Conservation (phyloP, 352 stramenopile genomes). For the Globisporangium uncinulatum region DNA sequence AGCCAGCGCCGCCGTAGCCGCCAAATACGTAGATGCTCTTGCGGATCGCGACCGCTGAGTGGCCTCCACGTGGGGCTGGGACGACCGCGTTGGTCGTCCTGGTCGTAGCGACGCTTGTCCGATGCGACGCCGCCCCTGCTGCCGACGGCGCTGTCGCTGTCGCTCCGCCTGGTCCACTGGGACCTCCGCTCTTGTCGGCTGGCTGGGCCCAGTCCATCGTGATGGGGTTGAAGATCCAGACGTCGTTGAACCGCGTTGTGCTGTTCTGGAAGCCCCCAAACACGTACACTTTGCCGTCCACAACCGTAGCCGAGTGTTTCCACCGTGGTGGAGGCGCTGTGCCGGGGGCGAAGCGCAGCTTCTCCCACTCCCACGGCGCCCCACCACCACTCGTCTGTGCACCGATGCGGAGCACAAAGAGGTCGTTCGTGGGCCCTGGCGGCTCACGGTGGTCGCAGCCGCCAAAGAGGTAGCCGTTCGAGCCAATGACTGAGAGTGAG, state of each 20-base stretch:
- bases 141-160: conserved; percentile 20
- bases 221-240: conserved; percentile 96
- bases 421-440: conserved; percentile 90
- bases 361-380: conserved; percentile 67
- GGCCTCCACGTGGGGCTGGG: conserved; percentile 84
- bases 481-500: conserved; percentile 88
- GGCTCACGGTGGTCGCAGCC: conserved; percentile 86
- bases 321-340: conserved; percentile 53
- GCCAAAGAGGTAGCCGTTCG: conserved; percentile 91
- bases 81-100: conserved; percentile 24
- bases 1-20: conserved; percentile 92
- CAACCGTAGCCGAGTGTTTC: conserved; percentile 89
- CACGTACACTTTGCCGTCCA: conserved; percentile 88
- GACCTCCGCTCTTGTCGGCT: conserved; percentile 31
- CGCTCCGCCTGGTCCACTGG: no score
- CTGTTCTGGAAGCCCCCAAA: conserved; percentile 94
- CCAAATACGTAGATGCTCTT: conserved; percentile 91
- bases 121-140: conserved; percentile 24
- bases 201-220: conserved; percentile 90
- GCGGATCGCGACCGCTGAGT: conserved; percentile 85
- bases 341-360: conserved; percentile 32
- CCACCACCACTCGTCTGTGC: conserved; percentile 15
- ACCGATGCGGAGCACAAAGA: conserved; percentile 91
- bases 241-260: conserved; percentile 89
- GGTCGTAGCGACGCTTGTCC: conserved; percentile 13